Evolutionary conservation across 2,329 filamentous ascomycete genomes (phyloP), one percentile per base, ranked within the genome.

Genomic region (Penicillium capsulatum): DNA sequence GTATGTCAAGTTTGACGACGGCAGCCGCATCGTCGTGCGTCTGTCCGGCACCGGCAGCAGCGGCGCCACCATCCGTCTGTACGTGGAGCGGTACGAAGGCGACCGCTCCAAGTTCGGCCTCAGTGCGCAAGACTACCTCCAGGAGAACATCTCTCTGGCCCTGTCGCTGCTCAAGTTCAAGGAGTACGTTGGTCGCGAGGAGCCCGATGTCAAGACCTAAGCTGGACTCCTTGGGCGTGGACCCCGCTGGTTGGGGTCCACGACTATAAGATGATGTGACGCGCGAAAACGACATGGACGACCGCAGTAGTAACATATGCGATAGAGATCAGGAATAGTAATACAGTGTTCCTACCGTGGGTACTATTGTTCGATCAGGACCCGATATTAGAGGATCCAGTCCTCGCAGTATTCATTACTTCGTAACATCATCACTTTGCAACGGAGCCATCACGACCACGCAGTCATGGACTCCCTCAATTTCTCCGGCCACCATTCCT

Each of bases 131-230:
- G 89, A 91, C 42, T 98, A 94, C 74, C 77, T 98, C 57, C 84
- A 86, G 74, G 85, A 87, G 42, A 88, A 94, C 63, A 87, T 98
- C 59, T 78, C 83, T 63, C 79, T 95, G 55, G 87, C 91, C 15
- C 85, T 88, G 2, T 79, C 83, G 38, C 74, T 98, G 44, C 76
- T 98, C 62, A 89, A 91, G 75, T 84, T 98, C 68, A 86, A 96
- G 75, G 86, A 96, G 74, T 89, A 84, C 64, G 81, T 97, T 57
- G 90, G 89, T 63, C 83, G 90, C 46, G 88, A 88, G 57, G 85
- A 95, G 74, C 92, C 92, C 24, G 88, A 95, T 70, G 92, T 98
- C 59, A 94, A 90, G 83, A 98, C 91, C 45, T 97, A 82, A 70
- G n/a, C n/a, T 47, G 16, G 19, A 11, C 13, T 13, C 20, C 34